Evolutionary conservation across 768 basidiomycete species (phyloP), one percentile per base, ranked within the genome.

Genomic region (Boletus eberwhitei): DNA sequence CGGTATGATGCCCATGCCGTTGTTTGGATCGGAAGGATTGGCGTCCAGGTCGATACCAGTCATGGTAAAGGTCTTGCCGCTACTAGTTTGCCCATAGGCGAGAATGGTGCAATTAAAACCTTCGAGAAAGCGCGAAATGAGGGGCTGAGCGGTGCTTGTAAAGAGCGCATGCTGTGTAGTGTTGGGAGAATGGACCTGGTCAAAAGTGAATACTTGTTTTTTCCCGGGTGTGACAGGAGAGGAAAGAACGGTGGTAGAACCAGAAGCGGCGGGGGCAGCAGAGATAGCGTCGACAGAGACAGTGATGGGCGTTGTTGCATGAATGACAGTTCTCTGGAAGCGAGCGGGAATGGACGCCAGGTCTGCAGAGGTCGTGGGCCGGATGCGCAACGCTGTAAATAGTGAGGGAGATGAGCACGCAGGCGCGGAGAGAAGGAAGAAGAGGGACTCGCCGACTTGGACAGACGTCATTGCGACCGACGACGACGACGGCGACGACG

Each of bases 1-100:
- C 45, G 97, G 97, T 60, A 98, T 93, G 66, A 99, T 93, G 40
- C 97, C 97, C 83, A 94, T 92, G 65, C 83, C 83, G 68, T 89
- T 91, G 65, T 79, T 79, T 51, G 88, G 80, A 69, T 90, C 88
- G n/a, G 81, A 80, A 58, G 87, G 88, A 76, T 93, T 89, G 37
- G 85, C 82, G 59, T 95, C 92, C 39, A 96, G 80, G 74, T 96
- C 93, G 49, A 92, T 77, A 48, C 96, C 96, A 31, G 96, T 95
- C 97, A 98, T 98, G 40, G 96, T 93, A 72, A 93, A 94, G 1
- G 69, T 71, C 65, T 71, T 71, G 57, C 69, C 69, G 35, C 69
- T 71, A 43, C 69, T 71, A 2, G 69, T 71, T 51, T 71, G 69
- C 11, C 69, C 69, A 34, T 72, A 71, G 24, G 69, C 69, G 34